These are phyloP conservation scores for Amphirosellinia nigrospora DNA, from an alignment of 495 filamentous ascomycete genomes.

Conservation along the genomic window DNA sequence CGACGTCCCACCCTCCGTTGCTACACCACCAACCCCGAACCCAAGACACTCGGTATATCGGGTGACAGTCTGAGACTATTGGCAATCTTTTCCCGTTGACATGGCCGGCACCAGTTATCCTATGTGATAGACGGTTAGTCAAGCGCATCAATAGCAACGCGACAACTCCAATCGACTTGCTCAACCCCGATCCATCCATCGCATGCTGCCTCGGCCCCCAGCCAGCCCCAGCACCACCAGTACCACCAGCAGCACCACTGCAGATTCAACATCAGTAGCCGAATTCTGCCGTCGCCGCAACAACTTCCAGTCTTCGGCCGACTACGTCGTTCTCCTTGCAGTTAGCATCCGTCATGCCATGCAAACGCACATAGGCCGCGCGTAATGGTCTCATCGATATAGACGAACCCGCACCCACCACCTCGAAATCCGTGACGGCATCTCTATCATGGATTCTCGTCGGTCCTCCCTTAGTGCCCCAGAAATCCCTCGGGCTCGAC, in stretches of 20 bases:
- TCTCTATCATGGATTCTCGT: constrained; percentile 29
- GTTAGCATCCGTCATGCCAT: constrained; percentile 8
- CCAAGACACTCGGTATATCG: neutral
- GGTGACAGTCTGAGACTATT: neutral
- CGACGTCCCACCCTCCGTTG: neutral
- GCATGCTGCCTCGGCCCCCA: neutral
- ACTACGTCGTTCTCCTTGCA: neutral
- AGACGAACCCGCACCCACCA: too few relatives aligned
- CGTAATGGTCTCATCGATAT: neutral
- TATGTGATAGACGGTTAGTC: neutral
- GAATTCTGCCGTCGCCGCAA: constrained; percentile 2
- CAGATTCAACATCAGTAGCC: neutral
- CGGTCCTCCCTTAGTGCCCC: constrained; percentile 10
- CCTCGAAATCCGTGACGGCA: neutral
- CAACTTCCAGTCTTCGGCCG: neutral
- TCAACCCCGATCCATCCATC: neutral
- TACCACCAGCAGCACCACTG: neutral
- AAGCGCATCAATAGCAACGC: neutral
- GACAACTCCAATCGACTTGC: neutral
- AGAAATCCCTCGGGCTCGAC: constrained; percentile 44
- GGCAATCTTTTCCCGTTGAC: neutral
- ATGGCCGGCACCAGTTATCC: neutral
- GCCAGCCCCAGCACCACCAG: neutral
- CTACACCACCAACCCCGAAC: neutral
- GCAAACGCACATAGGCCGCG: neutral